These are phyloP conservation scores for Ogataea trehaloabstinens DNA, from an alignment of 805 yeast genomes.

Conservation along the genomic window DNA sequence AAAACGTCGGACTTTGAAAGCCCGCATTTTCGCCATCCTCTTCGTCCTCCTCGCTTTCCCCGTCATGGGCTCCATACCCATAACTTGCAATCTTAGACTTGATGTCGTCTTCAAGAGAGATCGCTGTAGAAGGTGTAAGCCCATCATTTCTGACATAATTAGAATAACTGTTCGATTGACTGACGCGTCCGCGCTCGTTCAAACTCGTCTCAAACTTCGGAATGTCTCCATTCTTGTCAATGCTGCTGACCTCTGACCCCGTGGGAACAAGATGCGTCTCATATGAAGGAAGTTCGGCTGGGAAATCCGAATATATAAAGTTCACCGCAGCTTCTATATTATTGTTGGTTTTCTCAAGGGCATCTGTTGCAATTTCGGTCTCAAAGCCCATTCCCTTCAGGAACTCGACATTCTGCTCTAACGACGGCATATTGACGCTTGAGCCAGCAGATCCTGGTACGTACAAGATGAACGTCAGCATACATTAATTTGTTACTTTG, in stretches of 20 bases:
- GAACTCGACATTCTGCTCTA: conserved; percentile 21
- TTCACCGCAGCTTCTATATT: conserved; percentile 35
- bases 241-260: conserved; percentile 3
- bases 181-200: conserved; percentile 1
- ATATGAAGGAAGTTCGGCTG: conserved; percentile 15
- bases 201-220: conserved; percentile 2
- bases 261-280: conserved; percentile 9
- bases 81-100: conserved; percentile 21
- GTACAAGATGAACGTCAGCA: no score
- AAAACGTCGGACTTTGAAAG: conserved; percentile 4
- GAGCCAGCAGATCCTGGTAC: conserved; percentile 22
- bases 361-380: conserved; percentile 28
- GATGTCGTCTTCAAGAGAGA: conserved; percentile 25
- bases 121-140: conserved; percentile 13
- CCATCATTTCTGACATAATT: conserved; percentile 12
- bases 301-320: conserved; percentile 31
- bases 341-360: conserved; percentile 33
- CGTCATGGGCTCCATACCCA: conserved; percentile 12
- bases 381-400: conserved; percentile 30
- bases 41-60: background rate
- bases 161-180: background rate
- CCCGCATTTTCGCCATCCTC: conserved; percentile 6
- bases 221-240: background rate
- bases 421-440: conserved; percentile 16
- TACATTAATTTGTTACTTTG: no score